Conservation (phyloP, 306 rosid species). For the Psophocarpus tetragonolobus region DNA sequence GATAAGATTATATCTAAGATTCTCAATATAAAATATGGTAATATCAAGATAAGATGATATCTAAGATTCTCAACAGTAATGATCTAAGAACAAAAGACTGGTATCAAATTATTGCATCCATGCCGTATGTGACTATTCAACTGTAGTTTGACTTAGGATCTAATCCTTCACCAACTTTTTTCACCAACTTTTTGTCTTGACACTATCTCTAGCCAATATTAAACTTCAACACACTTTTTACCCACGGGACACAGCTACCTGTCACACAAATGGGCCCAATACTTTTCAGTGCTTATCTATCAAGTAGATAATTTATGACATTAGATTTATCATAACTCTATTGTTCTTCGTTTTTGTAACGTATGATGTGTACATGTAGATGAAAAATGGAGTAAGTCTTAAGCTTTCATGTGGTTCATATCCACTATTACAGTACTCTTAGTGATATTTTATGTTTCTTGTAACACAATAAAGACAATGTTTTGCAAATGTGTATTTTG, state of each 20-base stretch:
- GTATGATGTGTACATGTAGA: neutral
- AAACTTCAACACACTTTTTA: no score
- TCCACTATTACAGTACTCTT: neutral
- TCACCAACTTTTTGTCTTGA: no score
- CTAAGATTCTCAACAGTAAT: no score
- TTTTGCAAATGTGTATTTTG: constrained; percentile 8
- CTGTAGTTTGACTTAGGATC: neutral
- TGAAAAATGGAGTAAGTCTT: constrained; percentile 5
- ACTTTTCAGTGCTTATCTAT: neutral
- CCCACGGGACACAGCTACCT: no score
- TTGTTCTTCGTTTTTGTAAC: neutral
- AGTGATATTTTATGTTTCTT: constrained; percentile 13
- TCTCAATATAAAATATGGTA: no score
- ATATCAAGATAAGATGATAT: no score
- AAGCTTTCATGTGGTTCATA: neutral
- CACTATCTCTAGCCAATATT: no score
- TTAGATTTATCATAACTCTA: neutral
- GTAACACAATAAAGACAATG: neutral
- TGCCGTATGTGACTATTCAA: neutral
- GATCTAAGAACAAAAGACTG: neutral
- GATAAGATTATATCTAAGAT: no score
- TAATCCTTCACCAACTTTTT: neutral
- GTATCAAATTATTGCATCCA: neutral
- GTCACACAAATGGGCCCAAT: no score
- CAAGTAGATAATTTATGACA: neutral